A percentile compares a stretch with the other conserved stretches of the same genome.
These are phyloP conservation scores for Naematelia aurantialba DNA, from an alignment of 768 basidiomycete species.

Conservation along the genomic window DNA sequence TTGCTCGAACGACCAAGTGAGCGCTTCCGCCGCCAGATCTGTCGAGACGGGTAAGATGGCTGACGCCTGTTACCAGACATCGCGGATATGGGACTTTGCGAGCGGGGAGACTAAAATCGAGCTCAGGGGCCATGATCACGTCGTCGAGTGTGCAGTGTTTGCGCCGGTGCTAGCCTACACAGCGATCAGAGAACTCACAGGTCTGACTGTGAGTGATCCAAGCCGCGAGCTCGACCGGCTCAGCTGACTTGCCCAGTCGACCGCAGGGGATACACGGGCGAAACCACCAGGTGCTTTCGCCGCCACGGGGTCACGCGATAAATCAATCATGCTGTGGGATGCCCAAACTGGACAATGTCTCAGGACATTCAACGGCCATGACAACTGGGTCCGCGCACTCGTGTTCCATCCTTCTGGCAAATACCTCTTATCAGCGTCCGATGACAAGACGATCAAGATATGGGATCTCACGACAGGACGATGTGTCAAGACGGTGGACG, in stretches of 20 bases:
- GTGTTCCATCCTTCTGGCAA: slow-evolving; percentile 88
- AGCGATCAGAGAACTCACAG: slow-evolving; percentile 72
- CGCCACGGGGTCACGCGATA: slow-evolving; percentile 83
- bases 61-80: slow-evolving; percentile 57
- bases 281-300: slow-evolving; percentile 58
- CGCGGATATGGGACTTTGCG: slow-evolving; percentile 68
- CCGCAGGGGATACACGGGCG: slow-evolving; percentile 52
- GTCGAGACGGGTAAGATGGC: not conserved
- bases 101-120: slow-evolving; percentile 76
- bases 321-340: slow-evolving; percentile 90
- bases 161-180: slow-evolving; percentile 71
- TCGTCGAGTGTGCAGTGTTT: slow-evolving; percentile 75
- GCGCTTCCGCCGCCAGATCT: slow-evolving; percentile 27
- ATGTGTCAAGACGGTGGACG: slow-evolving; percentile 80
- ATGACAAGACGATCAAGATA: slow-evolving; percentile 84
- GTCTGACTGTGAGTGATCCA: slow-evolving; percentile 58
- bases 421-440: slow-evolving; percentile 81
- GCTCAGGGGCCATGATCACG: slow-evolving; percentile 80
- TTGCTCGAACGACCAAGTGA: slow-evolving; percentile 81
- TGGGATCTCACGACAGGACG: slow-evolving; percentile 85
- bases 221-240: not conserved
- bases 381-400: slow-evolving; percentile 84
- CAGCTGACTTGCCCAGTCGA: slow-evolving; percentile 41
- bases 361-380: slow-evolving; percentile 63
- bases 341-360: slow-evolving; percentile 74